Base-by-base conservation (phyloP, 192 early-diverging fungal species). In the Rhizophlyctis rosea region DNA sequence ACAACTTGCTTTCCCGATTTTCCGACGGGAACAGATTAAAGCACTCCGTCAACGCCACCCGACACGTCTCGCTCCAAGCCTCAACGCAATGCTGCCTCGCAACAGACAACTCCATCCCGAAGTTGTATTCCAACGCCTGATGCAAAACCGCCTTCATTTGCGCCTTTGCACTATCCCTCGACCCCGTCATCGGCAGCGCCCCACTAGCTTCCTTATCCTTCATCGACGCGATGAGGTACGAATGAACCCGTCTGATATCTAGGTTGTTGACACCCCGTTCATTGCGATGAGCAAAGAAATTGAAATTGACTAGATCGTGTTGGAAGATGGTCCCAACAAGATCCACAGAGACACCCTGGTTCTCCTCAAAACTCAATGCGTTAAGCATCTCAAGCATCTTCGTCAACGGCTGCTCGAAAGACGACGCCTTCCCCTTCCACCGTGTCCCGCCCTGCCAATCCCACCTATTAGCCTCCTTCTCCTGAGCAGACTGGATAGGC, bases 61-160 rank as follows among this genome's bases (percentile, higher is more conserved):
- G 85, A 3, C 91, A 77, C 23, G 95, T 70, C 53, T 91, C 83
- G 59, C 84, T 79, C 96, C 96, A 98, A 0, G 89, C 85, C 36
- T 85, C 76, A 54, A 91, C 75, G 23, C 83, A 84, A 48, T 88
- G 86, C 35, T 76, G 70, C 18, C 87, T 79, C 11, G 91, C 86
- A 61, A 81, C 74, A 47, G 78, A 75, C 54, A 91, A 70, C 75
- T 93, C 87, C 21, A 83, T 78, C 18, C 74, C 68, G 50, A 85
- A 81, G 62, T 96, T 97, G n/a, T 76, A 69, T 23, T 86, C 87
- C 57, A 91, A 81, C 48, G 87, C 78, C 44, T 80, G 69, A 27
- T 83, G 69, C 44, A 95, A 64, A 57, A 92, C 83, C 31, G 79
- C 79, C 49, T 53, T 61, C 47, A 86, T 68, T 39, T 82, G 81